These are phyloP conservation scores for Phyllosticta citrichinensis DNA, from an alignment of 2,329 filamentous ascomycete species.

Conservation along the genomic window DNA sequence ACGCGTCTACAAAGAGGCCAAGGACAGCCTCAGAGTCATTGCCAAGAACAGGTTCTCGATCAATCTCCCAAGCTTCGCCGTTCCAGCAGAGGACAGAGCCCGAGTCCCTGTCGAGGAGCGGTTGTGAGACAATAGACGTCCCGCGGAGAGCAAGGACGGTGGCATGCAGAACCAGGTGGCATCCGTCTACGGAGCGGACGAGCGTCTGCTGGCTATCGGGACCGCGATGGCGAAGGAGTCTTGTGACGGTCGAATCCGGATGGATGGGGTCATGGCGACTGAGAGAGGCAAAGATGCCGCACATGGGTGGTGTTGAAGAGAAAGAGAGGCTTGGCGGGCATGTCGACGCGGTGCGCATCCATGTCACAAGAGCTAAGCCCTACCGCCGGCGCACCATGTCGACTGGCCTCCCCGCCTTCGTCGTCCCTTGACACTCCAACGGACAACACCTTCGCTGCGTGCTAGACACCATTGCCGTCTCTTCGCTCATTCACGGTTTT, in stretches of 20 bases:
- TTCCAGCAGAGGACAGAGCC: slow-evolving; percentile 86
- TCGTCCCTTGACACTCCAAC: not conserved
- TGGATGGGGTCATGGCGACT: slow-evolving; percentile 19
- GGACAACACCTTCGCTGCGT: not conserved
- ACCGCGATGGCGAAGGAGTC: slow-evolving; percentile 23
- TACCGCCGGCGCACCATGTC: not conserved
- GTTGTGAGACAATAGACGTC: slow-evolving; percentile 59
- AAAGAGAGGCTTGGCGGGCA: slow-evolving; percentile 2
- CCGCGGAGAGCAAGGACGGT: slow-evolving; percentile 90
- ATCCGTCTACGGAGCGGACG: slow-evolving; percentile 12
- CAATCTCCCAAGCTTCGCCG: slow-evolving; percentile 82
- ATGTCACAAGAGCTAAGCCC: slow-evolving; percentile 3
- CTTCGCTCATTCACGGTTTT: not conserved
- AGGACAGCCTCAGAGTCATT: slow-evolving; percentile 74
- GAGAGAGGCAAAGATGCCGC: slow-evolving; percentile 44
- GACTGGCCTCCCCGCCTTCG: not conserved
- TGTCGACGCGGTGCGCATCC: slow-evolving; percentile 1
- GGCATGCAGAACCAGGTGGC: slow-evolving; percentile 57
- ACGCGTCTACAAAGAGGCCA: slow-evolving; percentile 39
- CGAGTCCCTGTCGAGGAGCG: slow-evolving; percentile 48
- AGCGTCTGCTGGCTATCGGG: slow-evolving; percentile 21
- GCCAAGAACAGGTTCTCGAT: slow-evolving; percentile 46
- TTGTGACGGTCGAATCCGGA: slow-evolving; percentile 18
- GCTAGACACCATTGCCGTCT: not conserved
- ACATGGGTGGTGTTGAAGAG: slow-evolving; percentile 18